These are phyloP conservation scores for Botrytis aclada DNA, from an alignment of 2,329 filamentous ascomycete genomes.

Conservation along the genomic window DNA sequence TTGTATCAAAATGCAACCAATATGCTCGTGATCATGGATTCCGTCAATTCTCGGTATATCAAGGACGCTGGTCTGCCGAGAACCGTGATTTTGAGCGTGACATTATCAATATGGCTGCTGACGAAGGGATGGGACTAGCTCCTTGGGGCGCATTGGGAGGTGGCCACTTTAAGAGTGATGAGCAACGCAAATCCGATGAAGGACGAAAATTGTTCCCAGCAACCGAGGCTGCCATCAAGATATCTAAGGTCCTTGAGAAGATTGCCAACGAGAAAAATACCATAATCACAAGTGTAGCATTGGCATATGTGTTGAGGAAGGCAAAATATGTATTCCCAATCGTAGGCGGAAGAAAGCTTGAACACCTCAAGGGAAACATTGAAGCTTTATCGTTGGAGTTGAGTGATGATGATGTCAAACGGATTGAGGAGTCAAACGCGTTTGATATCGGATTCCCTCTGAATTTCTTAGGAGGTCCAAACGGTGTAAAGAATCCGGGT, in stretches of 20 bases:
- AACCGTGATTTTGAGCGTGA: constrained; percentile 62
- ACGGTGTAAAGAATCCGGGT: constrained; percentile 31
- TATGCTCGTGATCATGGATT: constrained; percentile 70
- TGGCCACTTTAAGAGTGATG: constrained; percentile 48
- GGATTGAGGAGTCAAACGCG: constrained; percentile 59
- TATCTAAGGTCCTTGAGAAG: constrained; percentile 48
- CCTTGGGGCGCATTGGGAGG: constrained; percentile 55
- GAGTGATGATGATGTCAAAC: constrained; percentile 58
- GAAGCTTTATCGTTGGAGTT: constrained; percentile 62
- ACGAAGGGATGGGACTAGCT: constrained; percentile 55
- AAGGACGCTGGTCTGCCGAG: constrained; percentile 61
- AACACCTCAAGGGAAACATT: constrained; percentile 68
- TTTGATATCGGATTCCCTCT: constrained; percentile 68
- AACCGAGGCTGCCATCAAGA: constrained; percentile 48
- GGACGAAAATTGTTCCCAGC: constrained; percentile 37
- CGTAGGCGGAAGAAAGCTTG: constrained; percentile 65
- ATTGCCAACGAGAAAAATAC: constrained; percentile 55
- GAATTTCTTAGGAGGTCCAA: constrained; percentile 49
- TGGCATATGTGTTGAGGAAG: constrained; percentile 74
- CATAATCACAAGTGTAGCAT: constrained; percentile 59
- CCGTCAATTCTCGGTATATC: constrained; percentile 66
- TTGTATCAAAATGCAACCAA: constrained; percentile 63
- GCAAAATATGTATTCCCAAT: constrained; percentile 71
- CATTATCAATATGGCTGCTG: constrained; percentile 57
- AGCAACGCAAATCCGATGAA: constrained; percentile 44